Percentiles rank a stretch among this genome's conserved stretches.
These are phyloP conservation scores for Colletotrichum coccodes DNA, from an alignment of 2,329 filamentous ascomycete genomes.

Conservation along the genomic window DNA sequence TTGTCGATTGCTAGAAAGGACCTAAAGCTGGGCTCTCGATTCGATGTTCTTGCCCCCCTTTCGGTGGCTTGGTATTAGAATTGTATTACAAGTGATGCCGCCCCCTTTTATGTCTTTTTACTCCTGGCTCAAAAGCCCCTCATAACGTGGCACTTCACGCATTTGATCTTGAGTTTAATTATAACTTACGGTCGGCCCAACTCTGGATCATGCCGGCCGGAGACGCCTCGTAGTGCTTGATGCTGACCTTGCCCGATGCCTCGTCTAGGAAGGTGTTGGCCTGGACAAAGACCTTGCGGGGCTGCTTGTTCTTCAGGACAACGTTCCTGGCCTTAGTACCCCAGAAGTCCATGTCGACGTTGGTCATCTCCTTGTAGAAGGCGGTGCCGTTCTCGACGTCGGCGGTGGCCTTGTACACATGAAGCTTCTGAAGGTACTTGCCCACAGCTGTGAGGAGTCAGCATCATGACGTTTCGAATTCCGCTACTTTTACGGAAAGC, in stretches of 20 bases:
- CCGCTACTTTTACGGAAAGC: conserved; percentile 28
- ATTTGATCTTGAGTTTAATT: conserved; percentile 13
- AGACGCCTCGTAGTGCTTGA: conserved; percentile 89
- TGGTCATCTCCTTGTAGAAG: conserved; percentile 86
- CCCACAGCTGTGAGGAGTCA: conserved; percentile 71
- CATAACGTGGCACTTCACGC: neutral
- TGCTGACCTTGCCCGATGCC: conserved; percentile 73
- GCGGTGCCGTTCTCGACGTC: conserved; percentile 81
- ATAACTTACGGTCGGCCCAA: conserved; percentile 71
- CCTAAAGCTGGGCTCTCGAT: neutral
- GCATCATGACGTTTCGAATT: conserved; percentile 11
- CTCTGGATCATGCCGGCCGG: conserved; percentile 86
- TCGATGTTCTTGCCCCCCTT: neutral
- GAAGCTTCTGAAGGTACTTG: conserved; percentile 88
- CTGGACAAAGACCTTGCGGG: conserved; percentile 93
- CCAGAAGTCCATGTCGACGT: conserved; percentile 85
- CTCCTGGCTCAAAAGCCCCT: neutral
- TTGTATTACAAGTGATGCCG: conserved; percentile 18
- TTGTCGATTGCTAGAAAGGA: neutral
- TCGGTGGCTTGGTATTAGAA: conserved; percentile 11
- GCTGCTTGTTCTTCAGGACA: conserved; percentile 81
- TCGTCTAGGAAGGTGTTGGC: conserved; percentile 84
- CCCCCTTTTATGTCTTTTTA: neutral
- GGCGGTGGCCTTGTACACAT: conserved; percentile 91
- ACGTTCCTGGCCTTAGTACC: conserved; percentile 81